A percentile compares a stretch with the other conserved stretches of the same genome.
Conservation (phyloP, 2,329 filamentous ascomycete species). For the Basipetospora chlamydospora region DNA sequence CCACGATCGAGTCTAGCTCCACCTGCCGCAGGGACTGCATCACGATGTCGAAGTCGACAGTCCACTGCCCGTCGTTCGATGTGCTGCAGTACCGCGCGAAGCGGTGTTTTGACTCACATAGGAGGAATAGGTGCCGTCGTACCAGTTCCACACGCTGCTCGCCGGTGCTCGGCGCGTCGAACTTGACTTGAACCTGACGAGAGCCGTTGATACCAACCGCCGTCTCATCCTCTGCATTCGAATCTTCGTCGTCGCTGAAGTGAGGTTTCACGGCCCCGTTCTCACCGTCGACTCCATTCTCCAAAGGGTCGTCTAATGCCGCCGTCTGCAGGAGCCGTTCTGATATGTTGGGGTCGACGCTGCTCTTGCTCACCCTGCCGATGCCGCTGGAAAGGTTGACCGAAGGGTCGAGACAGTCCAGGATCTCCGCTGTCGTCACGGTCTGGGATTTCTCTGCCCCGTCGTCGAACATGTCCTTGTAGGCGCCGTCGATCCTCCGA, state of each 20-base stretch:
- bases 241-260: conserved; percentile 15
- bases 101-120: conserved; percentile 52
- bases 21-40: conserved; percentile 55
- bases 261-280: neutral
- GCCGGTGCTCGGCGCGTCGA: conserved; percentile 26
- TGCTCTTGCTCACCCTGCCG: conserved; percentile 35
- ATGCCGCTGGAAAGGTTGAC: conserved; percentile 42
- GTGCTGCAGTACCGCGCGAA: conserved; percentile 56
- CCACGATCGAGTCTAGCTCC: conserved; percentile 71
- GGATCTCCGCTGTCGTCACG: conserved; percentile 42
- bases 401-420: conserved; percentile 34
- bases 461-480: conserved; percentile 16
- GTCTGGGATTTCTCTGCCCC: conserved; percentile 16
- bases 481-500: conserved; percentile 27
- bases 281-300: neutral
- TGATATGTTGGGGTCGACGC: conserved; percentile 22
- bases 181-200: conserved; percentile 28
- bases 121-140: conserved; percentile 55
- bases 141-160: conserved; percentile 31
- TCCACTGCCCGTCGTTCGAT: conserved; percentile 58
- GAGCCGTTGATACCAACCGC: conserved; percentile 12
- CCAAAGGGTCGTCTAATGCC: conserved; percentile 7
- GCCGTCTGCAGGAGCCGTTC: conserved; percentile 27
- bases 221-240: conserved; percentile 15
- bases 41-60: conserved; percentile 65